Percentiles rank a stretch among this genome's conserved stretches.
Conservation (phyloP, 164 flowering plant genomes). For the Kalanchoe fedtschenkoi region DNA sequence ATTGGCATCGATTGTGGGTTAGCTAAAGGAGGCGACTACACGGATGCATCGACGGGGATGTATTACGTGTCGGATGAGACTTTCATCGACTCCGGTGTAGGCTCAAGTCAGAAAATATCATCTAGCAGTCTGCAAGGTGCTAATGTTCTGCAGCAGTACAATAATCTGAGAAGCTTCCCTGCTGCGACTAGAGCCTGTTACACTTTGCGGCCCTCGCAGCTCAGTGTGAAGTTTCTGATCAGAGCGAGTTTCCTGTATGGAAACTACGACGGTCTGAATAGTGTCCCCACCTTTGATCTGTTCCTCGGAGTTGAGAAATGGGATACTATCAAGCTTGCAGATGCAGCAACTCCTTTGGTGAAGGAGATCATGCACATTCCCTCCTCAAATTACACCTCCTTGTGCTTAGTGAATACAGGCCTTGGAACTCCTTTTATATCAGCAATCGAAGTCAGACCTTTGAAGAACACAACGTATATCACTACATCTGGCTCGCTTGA, state of each 20-base stretch:
- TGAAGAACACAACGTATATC: background rate
- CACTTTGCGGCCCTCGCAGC: constrained; percentile 1
- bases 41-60: constrained; percentile 1
- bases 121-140: background rate
- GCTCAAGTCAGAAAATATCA: background rate
- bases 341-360: background rate
- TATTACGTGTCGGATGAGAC: constrained; percentile 2
- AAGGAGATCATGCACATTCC: constrained; percentile 8
- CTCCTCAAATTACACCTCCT: background rate
- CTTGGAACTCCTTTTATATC: constrained; percentile 9
- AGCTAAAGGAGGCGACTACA: constrained; percentile 7
- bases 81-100: constrained; percentile 5
- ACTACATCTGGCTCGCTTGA: constrained; percentile 2
- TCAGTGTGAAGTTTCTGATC: constrained; percentile 4
- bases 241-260: constrained; percentile 7
- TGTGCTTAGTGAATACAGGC: constrained; percentile 3
- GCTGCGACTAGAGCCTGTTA: constrained; percentile 2
- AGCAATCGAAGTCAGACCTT: constrained; percentile 6
- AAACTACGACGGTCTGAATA: constrained; percentile 4
- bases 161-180: constrained; percentile 4
- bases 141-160: background rate
- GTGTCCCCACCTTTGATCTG: background rate
- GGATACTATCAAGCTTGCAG: background rate
- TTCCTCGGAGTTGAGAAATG: constrained; percentile 5
- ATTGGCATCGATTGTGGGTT: constrained; percentile 6